Evolutionary conservation across 352 stramenopile genomes (phyloP).

Genomic region (Phytophthora chlamydospora): DNA sequence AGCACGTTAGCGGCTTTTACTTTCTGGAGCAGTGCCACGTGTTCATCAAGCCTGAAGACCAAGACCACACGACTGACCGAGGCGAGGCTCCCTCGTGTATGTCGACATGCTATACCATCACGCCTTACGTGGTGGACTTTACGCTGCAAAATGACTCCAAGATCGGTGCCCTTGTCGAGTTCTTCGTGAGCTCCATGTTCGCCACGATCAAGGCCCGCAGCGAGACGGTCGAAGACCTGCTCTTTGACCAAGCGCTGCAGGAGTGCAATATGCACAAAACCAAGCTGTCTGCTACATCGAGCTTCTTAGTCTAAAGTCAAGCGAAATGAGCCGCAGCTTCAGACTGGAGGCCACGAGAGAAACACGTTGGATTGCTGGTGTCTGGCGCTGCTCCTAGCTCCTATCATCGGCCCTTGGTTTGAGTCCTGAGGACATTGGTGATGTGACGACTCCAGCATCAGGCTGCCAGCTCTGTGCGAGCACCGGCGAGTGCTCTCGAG

Average conservation of each 20-base stretch:
- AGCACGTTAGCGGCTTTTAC: constrained; percentile 42
- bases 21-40: constrained; percentile 62
- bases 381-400: constrained; percentile 1
- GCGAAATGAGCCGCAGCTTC: too few species aligned
- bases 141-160: constrained; percentile 21
- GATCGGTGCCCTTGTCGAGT: constrained; percentile 36
- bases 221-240: constrained; percentile 45
- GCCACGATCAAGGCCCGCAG: constrained; percentile 33
- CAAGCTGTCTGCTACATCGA: background rate
- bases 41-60: constrained; percentile 35
- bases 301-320: too few species aligned
- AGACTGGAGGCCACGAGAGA: too few species aligned
- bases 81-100: constrained; percentile 37
- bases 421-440: constrained; percentile 11
- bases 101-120: constrained; percentile 49
- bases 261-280: background rate
- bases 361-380: background rate
- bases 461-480: constrained; percentile 30
- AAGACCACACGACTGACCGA: constrained; percentile 1
- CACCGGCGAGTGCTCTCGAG: constrained; percentile 26
- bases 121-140: constrained; percentile 37
- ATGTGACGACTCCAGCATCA: constrained; percentile 17
- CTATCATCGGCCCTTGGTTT: background rate
- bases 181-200: constrained; percentile 34
- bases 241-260: constrained; percentile 24